phyloP scores from a whole-genome alignment of 306 rosid species.

The Mimosa pudica region DNA sequence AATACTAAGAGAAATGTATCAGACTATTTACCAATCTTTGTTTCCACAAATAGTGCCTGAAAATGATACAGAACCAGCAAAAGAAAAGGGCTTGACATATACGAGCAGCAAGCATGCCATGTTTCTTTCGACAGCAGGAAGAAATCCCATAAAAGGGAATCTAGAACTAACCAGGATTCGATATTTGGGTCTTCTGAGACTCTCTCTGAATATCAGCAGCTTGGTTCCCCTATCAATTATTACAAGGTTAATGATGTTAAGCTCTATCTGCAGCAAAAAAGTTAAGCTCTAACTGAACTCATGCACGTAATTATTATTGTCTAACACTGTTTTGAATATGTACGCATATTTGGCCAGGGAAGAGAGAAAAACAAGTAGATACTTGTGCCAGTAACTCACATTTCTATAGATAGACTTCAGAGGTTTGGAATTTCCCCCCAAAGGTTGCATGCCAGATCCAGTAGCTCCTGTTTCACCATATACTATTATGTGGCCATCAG shows the following conservation, averaged over 20 bases:
- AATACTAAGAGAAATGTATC: too few relatives aligned
- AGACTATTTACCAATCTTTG: too few relatives aligned
- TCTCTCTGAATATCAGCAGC: constrained; percentile 54
- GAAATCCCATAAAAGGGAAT: constrained; percentile 14
- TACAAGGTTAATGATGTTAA: constrained; percentile 32
- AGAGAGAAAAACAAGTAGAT: background rate
- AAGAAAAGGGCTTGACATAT: background rate
- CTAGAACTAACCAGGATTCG: constrained; percentile 59
- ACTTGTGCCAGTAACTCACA: constrained; percentile 50
- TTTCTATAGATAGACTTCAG: constrained; percentile 53
- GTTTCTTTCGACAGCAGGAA: constrained; percentile 8
- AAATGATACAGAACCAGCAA: background rate
- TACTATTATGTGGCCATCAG: constrained; percentile 46
- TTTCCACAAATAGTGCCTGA: background rate
- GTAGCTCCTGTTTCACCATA: constrained; percentile 42
- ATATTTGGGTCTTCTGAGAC: constrained; percentile 48
- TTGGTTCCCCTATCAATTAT: constrained; percentile 50
- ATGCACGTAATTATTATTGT: background rate
- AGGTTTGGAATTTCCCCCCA: constrained; percentile 48
- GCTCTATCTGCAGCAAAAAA: background rate
- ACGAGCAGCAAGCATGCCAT: constrained; percentile 4
- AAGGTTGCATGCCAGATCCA: constrained; percentile 47
- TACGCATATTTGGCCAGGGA: background rate
- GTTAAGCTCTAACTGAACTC: constrained; percentile 6
- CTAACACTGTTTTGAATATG: constrained; percentile 13